phyloP scores from a whole-genome alignment of 139 green algal species.

The Ettlia oleoabundans region DNA sequence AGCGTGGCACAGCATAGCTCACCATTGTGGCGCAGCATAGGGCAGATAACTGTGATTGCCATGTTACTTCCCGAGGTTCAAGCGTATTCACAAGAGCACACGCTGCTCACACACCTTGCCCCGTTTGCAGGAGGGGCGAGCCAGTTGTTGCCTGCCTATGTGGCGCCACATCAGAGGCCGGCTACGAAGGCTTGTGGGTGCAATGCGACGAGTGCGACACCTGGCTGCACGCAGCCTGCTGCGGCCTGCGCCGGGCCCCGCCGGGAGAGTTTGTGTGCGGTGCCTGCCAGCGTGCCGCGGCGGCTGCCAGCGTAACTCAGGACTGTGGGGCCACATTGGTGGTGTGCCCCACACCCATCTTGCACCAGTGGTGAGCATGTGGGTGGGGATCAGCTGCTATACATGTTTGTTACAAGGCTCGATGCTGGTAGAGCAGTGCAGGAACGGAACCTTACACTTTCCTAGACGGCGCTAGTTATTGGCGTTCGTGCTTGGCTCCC shows the following conservation, averaged over 20 bases:
- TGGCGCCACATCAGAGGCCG: conserved; percentile 28
- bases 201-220: conserved; percentile 67
- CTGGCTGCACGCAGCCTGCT: conserved; percentile 78
- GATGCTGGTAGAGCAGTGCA: background rate
- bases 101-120: too few species aligned
- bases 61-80: too few species aligned
- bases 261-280: conserved; percentile 56
- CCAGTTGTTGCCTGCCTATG: conserved; percentile 63
- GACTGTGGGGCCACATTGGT: conserved; percentile 85
- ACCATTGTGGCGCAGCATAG: too few species aligned
- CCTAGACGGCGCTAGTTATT: too few species aligned
- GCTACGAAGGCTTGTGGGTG: conserved; percentile 58
- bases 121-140: background rate
- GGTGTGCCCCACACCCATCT: conserved; percentile 87
- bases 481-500: too few species aligned
- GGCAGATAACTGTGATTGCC: too few species aligned
- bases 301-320: conserved; percentile 44
- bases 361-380: conserved; percentile 82
- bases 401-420: too few species aligned
- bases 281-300: conserved; percentile 50
- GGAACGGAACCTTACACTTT: too few species aligned
- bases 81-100: too few species aligned
- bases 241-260: conserved; percentile 48
- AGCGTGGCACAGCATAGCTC: too few species aligned
- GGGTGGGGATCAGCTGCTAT: background rate